Conservation (phyloP, 2,329 filamentous ascomycete genomes). For the Mycosphaerelloides madeirae region DNA sequence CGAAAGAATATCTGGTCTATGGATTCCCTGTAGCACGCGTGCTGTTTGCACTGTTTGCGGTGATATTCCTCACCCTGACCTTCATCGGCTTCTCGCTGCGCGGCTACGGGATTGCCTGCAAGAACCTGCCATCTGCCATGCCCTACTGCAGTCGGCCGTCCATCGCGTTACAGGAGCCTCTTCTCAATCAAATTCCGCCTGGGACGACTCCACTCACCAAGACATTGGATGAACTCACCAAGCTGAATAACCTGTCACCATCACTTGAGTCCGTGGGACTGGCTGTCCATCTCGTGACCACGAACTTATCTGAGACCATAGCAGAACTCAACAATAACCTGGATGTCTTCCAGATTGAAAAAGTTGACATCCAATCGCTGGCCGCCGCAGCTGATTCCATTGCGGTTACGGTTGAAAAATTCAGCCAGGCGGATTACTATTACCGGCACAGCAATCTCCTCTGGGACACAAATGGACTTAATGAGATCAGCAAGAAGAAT, state of each 20-base stretch:
- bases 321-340: conserved; percentile 1
- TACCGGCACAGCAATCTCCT: conserved; percentile 2
- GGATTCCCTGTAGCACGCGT: not conserved
- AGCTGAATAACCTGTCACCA: conserved; percentile 6
- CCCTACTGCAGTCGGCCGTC: not conserved
- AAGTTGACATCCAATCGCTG: not conserved
- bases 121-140: not conserved
- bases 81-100: not conserved
- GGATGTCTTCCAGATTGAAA: not conserved
- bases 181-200: not conserved
- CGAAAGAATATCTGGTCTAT: not conserved
- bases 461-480: not conserved
- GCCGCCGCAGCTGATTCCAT: conserved; percentile 1
- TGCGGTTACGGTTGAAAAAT: conserved; percentile 3
- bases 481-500: not conserved
- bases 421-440: conserved; percentile 5
- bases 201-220: conserved; percentile 1
- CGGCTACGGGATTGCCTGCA: not conserved
- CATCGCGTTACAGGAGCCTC: not conserved
- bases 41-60: not conserved
- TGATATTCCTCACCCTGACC: not conserved
- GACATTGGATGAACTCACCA: conserved; percentile 2
- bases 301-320: conserved; percentile 6
- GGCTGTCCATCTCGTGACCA: conserved; percentile 6
- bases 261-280: conserved; percentile 11